Percentiles rank a stretch among this genome's conserved stretches.
phyloP scores from a whole-genome alignment of 1,284 basidiomycete genomes.

The Malassezia slooffiae region DNA sequence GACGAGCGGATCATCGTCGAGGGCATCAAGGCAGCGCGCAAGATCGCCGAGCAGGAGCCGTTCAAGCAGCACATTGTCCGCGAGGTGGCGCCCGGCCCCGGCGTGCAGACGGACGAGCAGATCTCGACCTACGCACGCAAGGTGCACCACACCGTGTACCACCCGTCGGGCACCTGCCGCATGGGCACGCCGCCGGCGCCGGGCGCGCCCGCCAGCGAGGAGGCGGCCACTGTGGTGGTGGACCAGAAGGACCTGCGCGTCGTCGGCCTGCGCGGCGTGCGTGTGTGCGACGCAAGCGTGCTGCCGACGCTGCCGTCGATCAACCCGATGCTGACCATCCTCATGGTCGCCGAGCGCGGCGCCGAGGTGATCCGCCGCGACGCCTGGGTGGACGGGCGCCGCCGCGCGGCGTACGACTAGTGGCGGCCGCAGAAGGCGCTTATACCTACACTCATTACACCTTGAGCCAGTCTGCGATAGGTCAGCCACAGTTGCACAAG shows the following conservation, averaged over 20 bases:
- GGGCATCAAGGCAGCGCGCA: slow-evolving; percentile 52
- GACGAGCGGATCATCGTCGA: slow-evolving; percentile 52
- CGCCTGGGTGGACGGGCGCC: slow-evolving; percentile 31
- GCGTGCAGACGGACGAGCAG: slow-evolving; percentile 40
- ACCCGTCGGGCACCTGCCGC: slow-evolving; percentile 44
- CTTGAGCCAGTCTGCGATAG: slow-evolving; percentile 1
- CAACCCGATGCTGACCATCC: slow-evolving; percentile 34
- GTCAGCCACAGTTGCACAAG: no score
- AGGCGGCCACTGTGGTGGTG: slow-evolving; percentile 27
- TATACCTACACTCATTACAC: no score
- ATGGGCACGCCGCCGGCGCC: slow-evolving; percentile 37
- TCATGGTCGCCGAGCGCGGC: slow-evolving; percentile 43
- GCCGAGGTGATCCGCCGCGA: slow-evolving; percentile 41
- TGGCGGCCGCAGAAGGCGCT: no score
- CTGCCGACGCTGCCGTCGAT: slow-evolving; percentile 43
- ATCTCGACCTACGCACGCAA: slow-evolving; percentile 41
- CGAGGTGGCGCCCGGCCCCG: slow-evolving; percentile 46
- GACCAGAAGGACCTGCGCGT: slow-evolving; percentile 38
- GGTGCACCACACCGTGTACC: slow-evolving; percentile 47
- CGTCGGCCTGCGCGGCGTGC: slow-evolving; percentile 33
- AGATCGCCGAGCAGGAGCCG: slow-evolving; percentile 49
- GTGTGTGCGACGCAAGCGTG: slow-evolving; percentile 43
- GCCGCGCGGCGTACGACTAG: no score
- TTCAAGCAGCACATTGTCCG: slow-evolving; percentile 49
- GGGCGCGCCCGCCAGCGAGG: slow-evolving; percentile 20